Percentiles rank a stretch among this genome's conserved stretches.
phyloP scores from a whole-genome alignment of 805 yeast genomes.

The Teunomyces cretensis region DNA sequence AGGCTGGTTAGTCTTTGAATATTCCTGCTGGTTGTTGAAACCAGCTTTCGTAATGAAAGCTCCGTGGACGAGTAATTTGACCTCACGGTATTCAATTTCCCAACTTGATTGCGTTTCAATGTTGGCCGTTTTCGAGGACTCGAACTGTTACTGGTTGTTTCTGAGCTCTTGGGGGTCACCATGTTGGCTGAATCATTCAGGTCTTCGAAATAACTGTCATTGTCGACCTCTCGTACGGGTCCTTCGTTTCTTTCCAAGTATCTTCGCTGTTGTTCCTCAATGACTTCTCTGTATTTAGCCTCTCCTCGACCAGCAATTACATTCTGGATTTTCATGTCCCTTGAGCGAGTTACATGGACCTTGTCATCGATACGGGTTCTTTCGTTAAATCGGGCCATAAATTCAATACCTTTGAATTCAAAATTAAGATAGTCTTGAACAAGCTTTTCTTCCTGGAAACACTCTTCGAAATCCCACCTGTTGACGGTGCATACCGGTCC shows the following conservation, averaged over 20 bases:
- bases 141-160: background rate
- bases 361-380: background rate
- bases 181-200: constrained; percentile 1
- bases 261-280: constrained; percentile 23
- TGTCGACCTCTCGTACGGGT: background rate
- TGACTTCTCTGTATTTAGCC: constrained; percentile 17
- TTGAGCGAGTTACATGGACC: constrained; percentile 1
- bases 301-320: constrained; percentile 28
- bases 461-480: constrained; percentile 33
- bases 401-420: constrained; percentile 9
- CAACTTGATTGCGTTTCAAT: background rate
- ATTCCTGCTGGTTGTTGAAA: background rate
- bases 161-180: background rate
- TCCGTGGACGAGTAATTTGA: background rate
- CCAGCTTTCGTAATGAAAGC: background rate
- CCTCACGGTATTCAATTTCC: background rate
- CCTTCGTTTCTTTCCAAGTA: constrained; percentile 10
- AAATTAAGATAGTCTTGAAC: constrained; percentile 13
- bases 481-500: constrained; percentile 26
- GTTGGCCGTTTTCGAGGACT: constrained; percentile 5
- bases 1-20: background rate
- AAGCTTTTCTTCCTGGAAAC: constrained; percentile 27
- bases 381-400: constrained; percentile 6
- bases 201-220: background rate
- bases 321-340: constrained; percentile 23